Evolutionary conservation across 2,329 filamentous ascomycete genomes (phyloP).

Genomic region (Phaeoacremonium minimum): DNA sequence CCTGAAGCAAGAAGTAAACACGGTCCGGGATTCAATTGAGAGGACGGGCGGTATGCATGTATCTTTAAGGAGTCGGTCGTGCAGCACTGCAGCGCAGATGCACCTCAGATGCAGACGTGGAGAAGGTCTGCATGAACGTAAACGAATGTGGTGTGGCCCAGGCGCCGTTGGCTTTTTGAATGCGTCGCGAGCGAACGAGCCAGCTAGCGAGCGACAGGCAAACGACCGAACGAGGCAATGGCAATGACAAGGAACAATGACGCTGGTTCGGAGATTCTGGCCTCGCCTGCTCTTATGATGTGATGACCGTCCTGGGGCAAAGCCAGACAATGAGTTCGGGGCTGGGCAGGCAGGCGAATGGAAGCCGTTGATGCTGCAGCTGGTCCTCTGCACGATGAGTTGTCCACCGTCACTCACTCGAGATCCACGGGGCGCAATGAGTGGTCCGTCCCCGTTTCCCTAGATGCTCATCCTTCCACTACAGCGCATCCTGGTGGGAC

Average conservation of each 20-base stretch:
- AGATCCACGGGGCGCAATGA: too few species aligned
- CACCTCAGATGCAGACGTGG: conserved; percentile 12
- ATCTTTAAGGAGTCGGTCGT: conserved; percentile 23
- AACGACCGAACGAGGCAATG: too few species aligned
- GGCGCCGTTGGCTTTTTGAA: neutral
- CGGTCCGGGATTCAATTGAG: conserved; percentile 1
- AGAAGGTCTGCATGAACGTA: conserved; percentile 22
- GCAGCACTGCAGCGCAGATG: conserved; percentile 7
- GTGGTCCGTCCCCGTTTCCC: too few species aligned
- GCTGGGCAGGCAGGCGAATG: conserved; percentile 18
- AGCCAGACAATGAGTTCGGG: conserved; percentile 11
- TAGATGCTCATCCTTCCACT: too few species aligned
- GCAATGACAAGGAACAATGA: too few species aligned
- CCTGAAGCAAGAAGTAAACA: neutral
- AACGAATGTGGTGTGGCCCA: conserved; percentile 14
- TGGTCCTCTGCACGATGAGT: conserved; percentile 31
- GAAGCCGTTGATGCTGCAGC: conserved; percentile 26
- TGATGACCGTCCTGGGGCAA: too few species aligned
- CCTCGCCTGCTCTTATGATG: too few species aligned
- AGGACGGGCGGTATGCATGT: conserved; percentile 15
- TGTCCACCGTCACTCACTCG: conserved; percentile 26
- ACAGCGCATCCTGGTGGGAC: too few species aligned
- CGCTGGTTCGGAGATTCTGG: too few species aligned
- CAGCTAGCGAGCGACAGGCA: neutral
- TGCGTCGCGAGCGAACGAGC: neutral